Evolutionary conservation across 1,139 yeast species (phyloP), one percentile per base, ranked within the genome.

Genomic region (Debaryomyces subglobosus): DNA sequence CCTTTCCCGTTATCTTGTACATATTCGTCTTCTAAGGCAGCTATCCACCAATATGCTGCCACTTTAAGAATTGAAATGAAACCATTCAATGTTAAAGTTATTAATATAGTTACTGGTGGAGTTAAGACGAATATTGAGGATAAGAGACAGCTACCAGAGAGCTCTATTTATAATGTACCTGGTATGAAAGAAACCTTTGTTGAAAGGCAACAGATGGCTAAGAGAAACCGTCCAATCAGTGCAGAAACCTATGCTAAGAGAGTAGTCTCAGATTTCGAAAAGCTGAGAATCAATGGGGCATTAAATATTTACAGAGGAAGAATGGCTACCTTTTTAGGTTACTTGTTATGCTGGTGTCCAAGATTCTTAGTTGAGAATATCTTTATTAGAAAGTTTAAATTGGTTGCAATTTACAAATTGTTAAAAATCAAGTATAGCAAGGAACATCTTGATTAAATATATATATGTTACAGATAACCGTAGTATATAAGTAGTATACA

Each of bases 1-100:
- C 85, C 89, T 5, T 83, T 87, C 68, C 96, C 95, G 13, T 87
- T 84, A 65, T 82, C 86, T 1, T 71, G 86, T 16, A 74, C 83
- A 21, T 89, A 89, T 62, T 76, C 84, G n/a, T 77, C 92, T 2
- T 67, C 86, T 1, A 89, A 89, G 61, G 90, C 95, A 2, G 95
- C 95, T 0, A 79, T 89, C 47, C 89, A 86, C 59, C 84, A 79
- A 51, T 89, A 84, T 62, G 87, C 89, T 1, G 74, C 79, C 45
- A 76, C 78, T 2, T 70, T 88, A 48, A 80, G 86, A 42, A 61
- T 85, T 32, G 96, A 89, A 65, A 62, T 89, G 74, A 80, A 79
- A 59, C 89, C 92, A 2, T 86, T 87, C 59, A 88, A 79, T 16
- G 94, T 89, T 16, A 74, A 81, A 46, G 95, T 89, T 2, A 68